phyloP scores from a whole-genome alignment of 345 rosid species.

The Carallia brachiata region DNA sequence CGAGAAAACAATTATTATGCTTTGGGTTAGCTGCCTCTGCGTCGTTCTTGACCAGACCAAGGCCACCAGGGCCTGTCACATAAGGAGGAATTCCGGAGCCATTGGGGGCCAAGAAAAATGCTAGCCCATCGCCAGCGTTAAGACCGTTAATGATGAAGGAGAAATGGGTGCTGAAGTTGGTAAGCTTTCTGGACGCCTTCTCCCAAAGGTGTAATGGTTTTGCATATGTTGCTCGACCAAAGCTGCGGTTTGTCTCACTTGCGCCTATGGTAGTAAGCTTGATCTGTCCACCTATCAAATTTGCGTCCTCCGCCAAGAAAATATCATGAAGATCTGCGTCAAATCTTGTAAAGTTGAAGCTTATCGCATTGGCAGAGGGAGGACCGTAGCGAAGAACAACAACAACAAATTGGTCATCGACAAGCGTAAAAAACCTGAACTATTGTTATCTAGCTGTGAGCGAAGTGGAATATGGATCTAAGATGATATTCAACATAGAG shows the following conservation, averaged over 20 bases:
- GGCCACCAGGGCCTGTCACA: background rate
- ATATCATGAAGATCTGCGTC: background rate
- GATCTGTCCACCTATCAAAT: background rate
- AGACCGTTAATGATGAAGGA: constrained; percentile 7
- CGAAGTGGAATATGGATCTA: no score
- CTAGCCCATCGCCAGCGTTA: constrained; percentile 1
- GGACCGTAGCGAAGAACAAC: no score
- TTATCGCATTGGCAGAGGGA: background rate
- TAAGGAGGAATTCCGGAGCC: background rate
- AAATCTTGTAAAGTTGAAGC: background rate
- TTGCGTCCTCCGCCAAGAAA: background rate
- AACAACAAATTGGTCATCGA: no score
- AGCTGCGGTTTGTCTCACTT: background rate
- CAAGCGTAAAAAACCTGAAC: no score
- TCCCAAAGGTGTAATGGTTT: constrained; percentile 20
- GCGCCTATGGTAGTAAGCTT: no score
- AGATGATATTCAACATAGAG: no score
- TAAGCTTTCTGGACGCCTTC: background rate
- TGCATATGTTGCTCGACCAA: constrained; percentile 13
- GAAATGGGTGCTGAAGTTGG: constrained; percentile 31
- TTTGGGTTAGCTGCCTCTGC: background rate
- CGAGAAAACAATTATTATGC: constrained; percentile 5
- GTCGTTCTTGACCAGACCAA: background rate
- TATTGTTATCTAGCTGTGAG: no score
- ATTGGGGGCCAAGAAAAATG: constrained; percentile 15